Conservation (phyloP, 495 filamentous ascomycete species). For the Neurospora sp. region DNA sequence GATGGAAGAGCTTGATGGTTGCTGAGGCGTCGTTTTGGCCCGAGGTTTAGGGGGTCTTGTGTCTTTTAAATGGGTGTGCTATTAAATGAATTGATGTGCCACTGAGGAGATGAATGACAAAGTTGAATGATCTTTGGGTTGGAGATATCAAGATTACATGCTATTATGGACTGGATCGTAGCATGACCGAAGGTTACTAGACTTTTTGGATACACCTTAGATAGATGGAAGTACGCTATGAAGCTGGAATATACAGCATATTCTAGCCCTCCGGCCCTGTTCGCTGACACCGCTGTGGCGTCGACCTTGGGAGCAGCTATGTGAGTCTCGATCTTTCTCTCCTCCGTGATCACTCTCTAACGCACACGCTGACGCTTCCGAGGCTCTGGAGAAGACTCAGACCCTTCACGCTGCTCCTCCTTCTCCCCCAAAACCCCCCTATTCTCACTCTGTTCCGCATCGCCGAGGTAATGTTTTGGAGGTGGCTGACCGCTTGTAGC, state of each 20-base stretch:
- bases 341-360: not conserved
- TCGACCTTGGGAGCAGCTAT: not conserved
- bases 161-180: not conserved
- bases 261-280: not conserved
- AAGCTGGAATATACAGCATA: not conserved
- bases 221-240: not conserved
- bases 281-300: not conserved
- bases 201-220: not conserved
- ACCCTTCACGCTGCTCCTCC: not conserved
- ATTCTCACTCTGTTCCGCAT: not conserved
- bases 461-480: not conserved
- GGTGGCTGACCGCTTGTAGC: not conserved
- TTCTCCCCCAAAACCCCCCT: not conserved
- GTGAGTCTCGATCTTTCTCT: not conserved
- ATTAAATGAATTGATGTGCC: not conserved
- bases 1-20: slow-evolving; percentile 24
- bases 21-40: slow-evolving; percentile 30
- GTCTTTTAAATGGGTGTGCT: not conserved
- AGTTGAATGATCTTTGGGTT: not conserved
- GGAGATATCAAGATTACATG: not conserved
- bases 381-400: not conserved
- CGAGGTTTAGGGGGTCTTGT: slow-evolving; percentile 3
- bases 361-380: not conserved
- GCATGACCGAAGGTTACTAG: not conserved
- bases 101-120: not conserved